Evolutionary conservation across 140 eudicot genomes (phyloP).

Genomic region (Bidens hawaiensis): DNA sequence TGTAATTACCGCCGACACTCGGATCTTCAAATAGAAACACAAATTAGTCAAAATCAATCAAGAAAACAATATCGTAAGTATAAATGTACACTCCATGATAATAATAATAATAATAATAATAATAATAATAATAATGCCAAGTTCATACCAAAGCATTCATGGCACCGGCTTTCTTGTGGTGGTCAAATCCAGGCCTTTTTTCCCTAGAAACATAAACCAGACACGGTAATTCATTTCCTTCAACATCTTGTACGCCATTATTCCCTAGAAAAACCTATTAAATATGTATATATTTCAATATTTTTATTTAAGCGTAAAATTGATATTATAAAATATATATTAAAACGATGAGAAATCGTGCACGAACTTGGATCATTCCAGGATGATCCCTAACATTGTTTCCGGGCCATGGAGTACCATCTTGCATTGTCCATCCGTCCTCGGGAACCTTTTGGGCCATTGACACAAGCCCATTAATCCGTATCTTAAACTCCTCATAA

Average conservation of each 20-base stretch:
- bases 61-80: neutral
- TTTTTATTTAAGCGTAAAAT: neutral
- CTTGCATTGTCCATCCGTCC: constrained; percentile 88
- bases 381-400: constrained; percentile 81
- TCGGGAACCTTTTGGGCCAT: constrained; percentile 76
- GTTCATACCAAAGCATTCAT: constrained; percentile 58
- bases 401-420: constrained; percentile 87
- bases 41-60: neutral
- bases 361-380: constrained; percentile 70
- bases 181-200: constrained; percentile 70
- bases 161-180: constrained; percentile 82
- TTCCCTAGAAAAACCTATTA: constrained; percentile 56
- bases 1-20: constrained; percentile 71
- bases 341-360: neutral
- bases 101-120: neutral
- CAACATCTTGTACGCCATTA: constrained; percentile 47
- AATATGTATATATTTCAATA: neutral
- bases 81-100: neutral
- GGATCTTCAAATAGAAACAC: constrained; percentile 35
- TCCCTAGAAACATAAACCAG: constrained; percentile 71
- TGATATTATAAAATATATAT: neutral
- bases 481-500: constrained; percentile 68
- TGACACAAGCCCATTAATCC: constrained; percentile 61
- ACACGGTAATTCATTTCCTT: constrained; percentile 54
- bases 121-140: neutral